These are phyloP conservation scores for Stentor roeselii DNA, from an alignment of 73 alveolate genomes.

Conservation along the genomic window DNA sequence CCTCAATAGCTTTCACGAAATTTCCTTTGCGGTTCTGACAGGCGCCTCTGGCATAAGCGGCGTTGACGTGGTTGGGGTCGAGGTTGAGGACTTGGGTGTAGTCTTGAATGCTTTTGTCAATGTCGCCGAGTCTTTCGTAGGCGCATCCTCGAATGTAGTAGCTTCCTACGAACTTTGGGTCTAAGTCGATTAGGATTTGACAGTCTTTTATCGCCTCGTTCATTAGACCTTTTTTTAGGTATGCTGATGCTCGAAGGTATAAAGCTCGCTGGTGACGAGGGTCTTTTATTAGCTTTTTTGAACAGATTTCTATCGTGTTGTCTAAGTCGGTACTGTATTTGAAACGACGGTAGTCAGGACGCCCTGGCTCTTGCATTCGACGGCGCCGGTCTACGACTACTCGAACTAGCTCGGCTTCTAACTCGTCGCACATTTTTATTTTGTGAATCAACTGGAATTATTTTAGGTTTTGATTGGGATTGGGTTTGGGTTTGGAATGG, in stretches of 20 bases:
- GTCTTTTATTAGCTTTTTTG: conserved; percentile 60
- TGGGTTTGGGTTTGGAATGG: too few species aligned
- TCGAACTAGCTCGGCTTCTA: conserved; percentile 15
- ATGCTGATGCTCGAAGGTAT: conserved; percentile 62
- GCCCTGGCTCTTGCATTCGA: conserved; percentile 15
- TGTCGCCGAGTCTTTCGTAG: conserved; percentile 70
- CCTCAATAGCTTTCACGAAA: conserved; percentile 94
- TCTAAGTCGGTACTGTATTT: conserved; percentile 51
- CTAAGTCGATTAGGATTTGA: conserved; percentile 57
- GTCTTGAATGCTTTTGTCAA: conserved; percentile 82
- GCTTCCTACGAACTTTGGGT: conserved; percentile 71
- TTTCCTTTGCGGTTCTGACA: conserved; percentile 92
- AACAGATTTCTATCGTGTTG: conserved; percentile 67
- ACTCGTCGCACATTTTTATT: conserved; percentile 14
- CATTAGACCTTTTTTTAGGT: conserved; percentile 46
- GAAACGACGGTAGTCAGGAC: not conserved
- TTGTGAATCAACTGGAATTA: too few species aligned
- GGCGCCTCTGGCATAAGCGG: conserved; percentile 95
- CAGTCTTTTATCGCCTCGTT: conserved; percentile 76
- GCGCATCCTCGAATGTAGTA: conserved; percentile 76
- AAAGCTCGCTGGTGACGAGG: conserved; percentile 66
- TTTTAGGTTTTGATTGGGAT: too few species aligned
- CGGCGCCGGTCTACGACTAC: conserved; percentile 5
- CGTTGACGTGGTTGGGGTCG: conserved; percentile 93
- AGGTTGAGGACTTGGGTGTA: conserved; percentile 81